A percentile compares a stretch with the other conserved stretches of the same genome.
These are phyloP conservation scores for Hyphodiscus sp. DNA, from an alignment of 2,329 filamentous ascomycete genomes.

Conservation along the genomic window DNA sequence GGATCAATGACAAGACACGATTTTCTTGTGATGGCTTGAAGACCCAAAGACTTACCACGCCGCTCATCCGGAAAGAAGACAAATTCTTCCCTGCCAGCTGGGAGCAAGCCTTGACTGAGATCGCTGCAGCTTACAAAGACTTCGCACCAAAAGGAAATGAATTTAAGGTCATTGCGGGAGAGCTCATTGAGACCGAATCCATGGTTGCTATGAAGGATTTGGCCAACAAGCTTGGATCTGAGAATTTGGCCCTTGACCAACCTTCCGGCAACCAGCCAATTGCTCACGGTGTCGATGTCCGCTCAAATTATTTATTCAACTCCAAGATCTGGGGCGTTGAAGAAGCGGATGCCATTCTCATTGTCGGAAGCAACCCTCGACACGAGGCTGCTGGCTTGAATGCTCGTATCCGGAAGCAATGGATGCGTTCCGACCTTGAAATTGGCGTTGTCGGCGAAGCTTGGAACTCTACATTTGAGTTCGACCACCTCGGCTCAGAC, in stretches of 20 bases:
- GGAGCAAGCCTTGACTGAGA: slow-evolving; percentile 90
- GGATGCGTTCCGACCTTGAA: slow-evolving; percentile 90
- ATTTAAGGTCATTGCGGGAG: slow-evolving; percentile 91
- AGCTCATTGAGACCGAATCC: slow-evolving; percentile 85
- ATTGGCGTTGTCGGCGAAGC: slow-evolving; percentile 85
- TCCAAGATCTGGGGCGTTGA: slow-evolving; percentile 90
- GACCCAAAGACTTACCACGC: slow-evolving; percentile 91
- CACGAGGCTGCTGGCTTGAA: slow-evolving; percentile 95
- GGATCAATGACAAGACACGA: slow-evolving; percentile 98
- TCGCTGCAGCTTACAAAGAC: slow-evolving; percentile 71
- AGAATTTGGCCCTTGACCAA: slow-evolving; percentile 91
- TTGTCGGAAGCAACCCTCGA: slow-evolving; percentile 91
- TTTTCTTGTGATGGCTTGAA: slow-evolving; percentile 96
- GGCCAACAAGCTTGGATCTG: slow-evolving; percentile 91
- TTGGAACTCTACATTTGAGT: slow-evolving; percentile 93
- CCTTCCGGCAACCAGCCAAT: slow-evolving; percentile 76
- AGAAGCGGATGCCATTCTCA: slow-evolving; percentile 84
- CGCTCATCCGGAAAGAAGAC: slow-evolving; percentile 78
- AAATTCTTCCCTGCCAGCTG: slow-evolving; percentile 90
- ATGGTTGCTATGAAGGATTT: slow-evolving; percentile 96
- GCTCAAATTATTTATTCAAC: slow-evolving; percentile 96
- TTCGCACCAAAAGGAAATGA: slow-evolving; percentile 83
- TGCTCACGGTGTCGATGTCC: slow-evolving; percentile 87
- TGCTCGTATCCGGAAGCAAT: slow-evolving; percentile 95
- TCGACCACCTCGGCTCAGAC: slow-evolving; percentile 80